phyloP scores from a whole-genome alignment of 257 asterid genomes.

The Oldenlandia corymbosa region DNA sequence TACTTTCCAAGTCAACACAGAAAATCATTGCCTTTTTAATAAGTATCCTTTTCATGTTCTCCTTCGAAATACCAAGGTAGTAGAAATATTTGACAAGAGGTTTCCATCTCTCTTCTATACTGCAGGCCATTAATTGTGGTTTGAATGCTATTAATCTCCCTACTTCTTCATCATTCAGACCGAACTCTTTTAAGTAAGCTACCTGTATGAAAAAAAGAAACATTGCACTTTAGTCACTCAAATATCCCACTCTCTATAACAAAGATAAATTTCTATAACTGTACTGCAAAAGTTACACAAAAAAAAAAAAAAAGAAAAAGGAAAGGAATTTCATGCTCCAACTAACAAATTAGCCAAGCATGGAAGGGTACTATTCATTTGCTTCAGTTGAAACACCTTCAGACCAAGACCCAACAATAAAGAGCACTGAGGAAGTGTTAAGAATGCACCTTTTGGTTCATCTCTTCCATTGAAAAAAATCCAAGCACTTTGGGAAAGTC shows the following conservation, averaged over 20 bases:
- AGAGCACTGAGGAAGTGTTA: conserved; percentile 3
- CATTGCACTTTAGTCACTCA: conserved; percentile 5
- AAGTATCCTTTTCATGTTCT: conserved; percentile 87
- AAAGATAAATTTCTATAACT: no score
- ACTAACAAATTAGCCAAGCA: background rate
- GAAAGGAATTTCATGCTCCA: conserved; percentile 1
- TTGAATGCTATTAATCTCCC: conserved; percentile 79
- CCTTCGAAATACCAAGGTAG: conserved; percentile 84
- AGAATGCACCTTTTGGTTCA: conserved; percentile 70
- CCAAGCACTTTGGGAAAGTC: conserved; percentile 92
- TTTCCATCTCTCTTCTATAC: conserved; percentile 78
- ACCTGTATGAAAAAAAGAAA: conserved; percentile 37
- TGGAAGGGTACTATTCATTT: background rate
- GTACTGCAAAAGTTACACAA: no score
- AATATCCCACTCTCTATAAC: background rate
- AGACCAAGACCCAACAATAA: background rate
- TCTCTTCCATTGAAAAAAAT: conserved; percentile 75
- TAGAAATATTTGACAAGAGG: conserved; percentile 92
- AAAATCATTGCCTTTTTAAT: conserved; percentile 64
- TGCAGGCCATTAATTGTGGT: conserved; percentile 91
- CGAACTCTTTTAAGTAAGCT: conserved; percentile 76
- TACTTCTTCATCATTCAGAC: conserved; percentile 63
- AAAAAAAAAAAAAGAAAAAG: no score
- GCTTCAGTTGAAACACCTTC: background rate
- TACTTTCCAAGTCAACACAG: conserved; percentile 71